These are phyloP conservation scores for Nannochloris sp. DNA, from an alignment of 139 green algal species.

Conservation along the genomic window DNA sequence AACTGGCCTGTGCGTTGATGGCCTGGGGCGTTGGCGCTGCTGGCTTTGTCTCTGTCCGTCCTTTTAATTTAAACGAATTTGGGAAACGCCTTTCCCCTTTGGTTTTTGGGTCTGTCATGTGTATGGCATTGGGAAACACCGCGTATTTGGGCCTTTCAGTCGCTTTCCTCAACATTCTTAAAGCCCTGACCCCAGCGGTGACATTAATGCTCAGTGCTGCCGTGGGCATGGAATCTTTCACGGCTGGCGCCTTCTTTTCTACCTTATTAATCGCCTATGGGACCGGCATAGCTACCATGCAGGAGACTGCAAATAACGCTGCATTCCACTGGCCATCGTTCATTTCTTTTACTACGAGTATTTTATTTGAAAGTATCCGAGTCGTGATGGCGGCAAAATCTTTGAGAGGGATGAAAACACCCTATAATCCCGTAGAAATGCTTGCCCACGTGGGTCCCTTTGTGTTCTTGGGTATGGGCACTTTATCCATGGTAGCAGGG, in stretches of 20 bases:
- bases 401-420: conserved; percentile 1
- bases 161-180: conserved; percentile 40
- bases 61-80: not conserved
- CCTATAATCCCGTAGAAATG: conserved; percentile 27
- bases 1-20: not conserved
- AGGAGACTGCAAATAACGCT: not conserved
- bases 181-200: conserved; percentile 31
- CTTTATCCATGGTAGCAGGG: too few species aligned
- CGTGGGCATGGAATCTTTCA: conserved; percentile 15
- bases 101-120: conserved; percentile 12
- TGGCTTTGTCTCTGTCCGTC: conserved; percentile 1
- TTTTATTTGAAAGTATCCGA: conserved; percentile 24
- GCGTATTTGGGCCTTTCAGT: conserved; percentile 37
- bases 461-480: conserved; percentile 5
- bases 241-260: not conserved
- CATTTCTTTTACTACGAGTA: conserved; percentile 7
- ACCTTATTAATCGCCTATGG: conserved; percentile 25
- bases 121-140: conserved; percentile 31
- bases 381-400: conserved; percentile 26
- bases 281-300: conserved; percentile 14
- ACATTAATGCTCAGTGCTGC: conserved; percentile 21
- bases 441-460: conserved; percentile 20
- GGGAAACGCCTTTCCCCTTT: conserved; percentile 10
- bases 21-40: not conserved
- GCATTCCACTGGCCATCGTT: conserved; percentile 28